These are phyloP conservation scores for Aspergillus vadensis DNA, from an alignment of 2,329 filamentous ascomycete species.

Conservation along the genomic window DNA sequence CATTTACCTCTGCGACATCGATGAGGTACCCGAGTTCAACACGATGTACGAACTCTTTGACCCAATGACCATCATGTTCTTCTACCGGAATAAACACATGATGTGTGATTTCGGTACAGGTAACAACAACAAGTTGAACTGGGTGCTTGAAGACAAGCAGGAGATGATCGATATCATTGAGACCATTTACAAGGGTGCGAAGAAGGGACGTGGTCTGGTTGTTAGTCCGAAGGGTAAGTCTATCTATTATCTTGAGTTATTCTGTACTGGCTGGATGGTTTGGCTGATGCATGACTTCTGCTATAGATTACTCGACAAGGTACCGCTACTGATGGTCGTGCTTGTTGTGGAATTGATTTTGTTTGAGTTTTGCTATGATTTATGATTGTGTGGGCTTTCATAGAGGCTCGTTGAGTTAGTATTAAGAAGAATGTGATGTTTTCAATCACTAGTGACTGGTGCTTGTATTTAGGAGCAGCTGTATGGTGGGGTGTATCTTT, in stretches of 20 bases:
- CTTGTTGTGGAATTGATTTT: background rate
- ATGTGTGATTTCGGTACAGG: constrained; percentile 89
- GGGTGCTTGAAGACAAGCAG: constrained; percentile 95
- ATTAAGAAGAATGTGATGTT: background rate
- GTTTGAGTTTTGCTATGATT: background rate
- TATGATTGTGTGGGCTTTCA: background rate
- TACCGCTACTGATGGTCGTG: constrained; percentile 60
- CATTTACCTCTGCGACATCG: constrained; percentile 91
- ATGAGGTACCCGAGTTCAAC: constrained; percentile 90
- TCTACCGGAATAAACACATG: constrained; percentile 85
- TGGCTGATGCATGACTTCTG: constrained; percentile 8
- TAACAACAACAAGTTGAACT: constrained; percentile 98
- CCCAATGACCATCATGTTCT: constrained; percentile 79
- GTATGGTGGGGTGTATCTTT: too few relatives aligned
- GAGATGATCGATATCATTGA: constrained; percentile 98
- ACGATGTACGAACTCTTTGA: constrained; percentile 92
- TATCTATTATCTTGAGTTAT: background rate
- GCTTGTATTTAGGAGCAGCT: too few relatives aligned
- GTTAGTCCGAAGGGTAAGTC: constrained; percentile 83
- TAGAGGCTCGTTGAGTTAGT: background rate
- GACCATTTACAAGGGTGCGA: constrained; percentile 96
- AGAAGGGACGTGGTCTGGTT: constrained; percentile 94
- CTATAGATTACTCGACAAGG: constrained; percentile 63
- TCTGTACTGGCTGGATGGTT: background rate
- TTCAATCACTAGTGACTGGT: background rate